Conservation (phyloP, 2,329 filamentous ascomycete species). For the Nemania sp. region DNA sequence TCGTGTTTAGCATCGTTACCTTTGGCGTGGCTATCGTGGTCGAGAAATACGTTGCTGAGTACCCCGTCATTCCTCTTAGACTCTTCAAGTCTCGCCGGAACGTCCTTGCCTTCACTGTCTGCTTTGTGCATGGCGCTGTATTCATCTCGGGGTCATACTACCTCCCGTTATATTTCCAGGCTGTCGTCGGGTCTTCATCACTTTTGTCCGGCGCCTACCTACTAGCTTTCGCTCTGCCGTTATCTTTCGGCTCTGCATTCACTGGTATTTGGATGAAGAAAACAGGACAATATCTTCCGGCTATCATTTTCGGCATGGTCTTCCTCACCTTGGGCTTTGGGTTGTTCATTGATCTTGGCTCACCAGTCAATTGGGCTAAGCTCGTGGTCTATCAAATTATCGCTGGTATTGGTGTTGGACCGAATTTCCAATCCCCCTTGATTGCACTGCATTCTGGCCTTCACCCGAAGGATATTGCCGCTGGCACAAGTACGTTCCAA, state of each 20-base stretch:
- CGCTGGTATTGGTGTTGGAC: conserved; percentile 72
- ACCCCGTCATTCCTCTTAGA: conserved; percentile 80
- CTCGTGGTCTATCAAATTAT: conserved; percentile 72
- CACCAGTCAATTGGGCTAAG: conserved; percentile 65
- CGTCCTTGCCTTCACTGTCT: conserved; percentile 71
- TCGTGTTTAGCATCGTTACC: conserved; percentile 76
- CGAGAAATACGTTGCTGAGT: conserved; percentile 79
- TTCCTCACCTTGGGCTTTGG: conserved; percentile 75
- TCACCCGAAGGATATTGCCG: conserved; percentile 72
- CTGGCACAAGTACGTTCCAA: conserved; percentile 74
- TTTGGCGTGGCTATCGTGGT: conserved; percentile 76
- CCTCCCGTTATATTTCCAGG: conserved; percentile 84
- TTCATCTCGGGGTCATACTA: conserved; percentile 86
- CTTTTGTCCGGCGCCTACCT: conserved; percentile 77
- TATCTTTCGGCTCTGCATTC: conserved; percentile 71
- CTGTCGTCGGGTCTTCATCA: conserved; percentile 71
- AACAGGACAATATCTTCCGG: conserved; percentile 73
- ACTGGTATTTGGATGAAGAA: conserved; percentile 70
- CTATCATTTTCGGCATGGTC: conserved; percentile 69
- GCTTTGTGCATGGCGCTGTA: conserved; percentile 79
- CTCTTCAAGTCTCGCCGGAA: conserved; percentile 77
- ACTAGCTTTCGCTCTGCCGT: conserved; percentile 75
- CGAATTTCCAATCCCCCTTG: conserved; percentile 76
- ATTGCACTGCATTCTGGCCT: conserved; percentile 75
- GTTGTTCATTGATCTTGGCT: conserved; percentile 70